Percentiles rank a stretch among this genome's conserved stretches.
phyloP scores from a whole-genome alignment of 2,329 filamentous ascomycete species.

The Mariannaea sp. region DNA sequence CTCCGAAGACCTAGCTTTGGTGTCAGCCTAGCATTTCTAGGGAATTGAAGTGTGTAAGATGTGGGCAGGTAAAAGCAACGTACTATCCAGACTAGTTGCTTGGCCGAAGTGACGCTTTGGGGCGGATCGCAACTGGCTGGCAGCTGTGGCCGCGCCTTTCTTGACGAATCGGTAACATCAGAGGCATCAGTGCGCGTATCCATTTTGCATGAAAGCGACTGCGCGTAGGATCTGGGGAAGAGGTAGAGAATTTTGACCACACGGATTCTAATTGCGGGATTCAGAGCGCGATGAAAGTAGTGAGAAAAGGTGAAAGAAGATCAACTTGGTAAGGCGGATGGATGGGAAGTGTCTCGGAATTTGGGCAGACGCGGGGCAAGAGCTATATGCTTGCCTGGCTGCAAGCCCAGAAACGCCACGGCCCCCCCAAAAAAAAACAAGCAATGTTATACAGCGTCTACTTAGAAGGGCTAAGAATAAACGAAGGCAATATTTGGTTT shows the following conservation, averaged over 20 bases:
- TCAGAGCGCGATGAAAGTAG: neutral
- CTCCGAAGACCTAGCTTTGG: slow-evolving; percentile 77
- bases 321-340: neutral
- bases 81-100: slow-evolving; percentile 88
- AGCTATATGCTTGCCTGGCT: neutral
- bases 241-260: neutral
- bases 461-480: too few relatives aligned
- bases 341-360: neutral
- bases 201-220: slow-evolving; percentile 22
- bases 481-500: too few relatives aligned
- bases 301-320: neutral
- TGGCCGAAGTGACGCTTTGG: slow-evolving; percentile 67
- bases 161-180: slow-evolving; percentile 35
- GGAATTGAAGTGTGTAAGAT: slow-evolving; percentile 9
- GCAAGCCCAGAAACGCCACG: neutral
- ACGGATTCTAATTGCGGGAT: neutral
- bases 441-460: neutral
- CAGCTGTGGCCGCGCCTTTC: slow-evolving; percentile 57
- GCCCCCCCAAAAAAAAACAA: neutral
- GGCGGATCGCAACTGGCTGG: slow-evolving; percentile 89
- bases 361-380: neutral
- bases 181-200: slow-evolving; percentile 35
- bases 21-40: slow-evolving; percentile 6
- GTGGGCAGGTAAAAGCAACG: slow-evolving; percentile 1
- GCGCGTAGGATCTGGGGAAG: neutral